phyloP scores from a whole-genome alignment of 2,329 filamentous ascomycete species.

The Lasiodiplodia hormozganensis region DNA sequence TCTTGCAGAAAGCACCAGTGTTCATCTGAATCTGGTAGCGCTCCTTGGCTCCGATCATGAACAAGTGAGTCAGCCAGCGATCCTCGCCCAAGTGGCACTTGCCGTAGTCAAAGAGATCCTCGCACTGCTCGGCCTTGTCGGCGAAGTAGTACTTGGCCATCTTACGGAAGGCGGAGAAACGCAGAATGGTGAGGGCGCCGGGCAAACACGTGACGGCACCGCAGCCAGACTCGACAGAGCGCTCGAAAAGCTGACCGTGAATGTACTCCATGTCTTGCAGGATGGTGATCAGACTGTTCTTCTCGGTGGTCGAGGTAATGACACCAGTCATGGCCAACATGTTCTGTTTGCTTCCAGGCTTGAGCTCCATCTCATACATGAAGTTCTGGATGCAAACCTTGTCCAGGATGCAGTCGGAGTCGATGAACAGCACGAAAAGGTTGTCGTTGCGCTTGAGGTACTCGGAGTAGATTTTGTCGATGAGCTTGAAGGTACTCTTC shows the following conservation, averaged over 20 bases:
- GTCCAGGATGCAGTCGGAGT: constrained; percentile 95
- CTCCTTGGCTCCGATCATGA: constrained; percentile 96
- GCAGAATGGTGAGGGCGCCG: constrained; percentile 91
- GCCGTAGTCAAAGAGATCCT: constrained; percentile 94
- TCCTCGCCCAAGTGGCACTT: constrained; percentile 97
- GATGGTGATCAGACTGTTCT: constrained; percentile 86
- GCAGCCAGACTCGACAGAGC: constrained; percentile 92
- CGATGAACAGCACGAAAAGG: constrained; percentile 94
- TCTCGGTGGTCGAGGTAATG: constrained; percentile 91
- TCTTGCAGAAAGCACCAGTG: constrained; percentile 97
- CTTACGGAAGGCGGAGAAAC: constrained; percentile 92
- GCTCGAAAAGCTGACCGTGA: constrained; percentile 94
- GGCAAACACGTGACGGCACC: constrained; percentile 94
- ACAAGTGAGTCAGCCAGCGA: constrained; percentile 94
- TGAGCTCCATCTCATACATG: constrained; percentile 98
- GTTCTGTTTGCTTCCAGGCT: constrained; percentile 86
- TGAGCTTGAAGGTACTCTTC: constrained; percentile 89
- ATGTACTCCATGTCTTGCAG: constrained; percentile 99
- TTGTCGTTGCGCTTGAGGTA: constrained; percentile 90
- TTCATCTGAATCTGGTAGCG: constrained; percentile 98
- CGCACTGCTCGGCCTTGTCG: constrained; percentile 93
- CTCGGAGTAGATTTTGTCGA: constrained; percentile 88
- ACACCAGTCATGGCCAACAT: constrained; percentile 98
- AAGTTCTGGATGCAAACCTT: constrained; percentile 94
- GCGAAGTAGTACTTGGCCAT: constrained; percentile 99